Base-by-base conservation (phyloP, 2,329 filamentous ascomycete genomes). In the Penicillium sp. region DNA sequence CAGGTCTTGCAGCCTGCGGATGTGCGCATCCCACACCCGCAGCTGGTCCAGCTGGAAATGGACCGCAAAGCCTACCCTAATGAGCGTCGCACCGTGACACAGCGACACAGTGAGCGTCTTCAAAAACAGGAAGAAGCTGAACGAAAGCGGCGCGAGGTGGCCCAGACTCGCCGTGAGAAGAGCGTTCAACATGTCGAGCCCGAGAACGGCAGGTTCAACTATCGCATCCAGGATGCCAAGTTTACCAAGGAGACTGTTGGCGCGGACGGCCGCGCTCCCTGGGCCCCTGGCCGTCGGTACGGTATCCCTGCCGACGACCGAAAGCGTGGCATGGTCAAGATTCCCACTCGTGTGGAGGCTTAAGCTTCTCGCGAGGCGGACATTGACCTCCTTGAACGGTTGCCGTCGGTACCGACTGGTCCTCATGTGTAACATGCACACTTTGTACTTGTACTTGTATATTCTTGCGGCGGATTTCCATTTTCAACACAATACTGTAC, bases 241-340 rank as follows among this genome's bases (percentile, higher is more conserved):
- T 71, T 82, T 49, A 80, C 73, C 49, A 73, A 76, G 26, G 75
- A 82, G 61, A 73, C 72, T 39, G 78, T 73, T 5, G 81, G 81
- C 9, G 62, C 67, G 43, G 72, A 81, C 59, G 81, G 80, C 8
- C 73, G 79, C 56, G 73, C 73, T 29, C 64, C 68, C 24, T 66
- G 65, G 49, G 80, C 78, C 27, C 76, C 79, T 18, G 82, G 81
- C 11, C 76, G 73, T 56, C 71, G 81, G 54, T 85, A 85, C 60
- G 81, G 82, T 58, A 73, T 83, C 49, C 81, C 82, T 42, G 76
- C 76, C 56, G 70, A 81, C 59, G 81, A 84, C 52, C 71, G 82
- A 51, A 83, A 83, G 74, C 78, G 77, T 67, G 81, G 81, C 25
- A 69, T 75, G 53, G 70, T 82, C 58, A 84, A 84, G 73, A 83